Evolutionary conservation across 495 filamentous ascomycete species (phyloP), one percentile per base, ranked within the genome.

Genomic region (Podospora pseudocomata): DNA sequence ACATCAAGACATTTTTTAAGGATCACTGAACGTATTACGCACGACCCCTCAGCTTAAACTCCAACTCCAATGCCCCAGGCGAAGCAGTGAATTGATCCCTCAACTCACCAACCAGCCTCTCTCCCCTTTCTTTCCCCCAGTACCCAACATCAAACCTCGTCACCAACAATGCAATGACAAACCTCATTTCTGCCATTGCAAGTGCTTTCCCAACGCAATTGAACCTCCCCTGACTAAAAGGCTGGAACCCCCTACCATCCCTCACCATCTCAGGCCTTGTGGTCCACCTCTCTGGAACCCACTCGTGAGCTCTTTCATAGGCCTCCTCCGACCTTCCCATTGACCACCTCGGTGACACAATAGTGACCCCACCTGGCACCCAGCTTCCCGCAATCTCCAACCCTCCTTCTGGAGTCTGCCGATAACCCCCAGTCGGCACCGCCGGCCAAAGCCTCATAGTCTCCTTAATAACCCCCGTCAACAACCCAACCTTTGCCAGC

Each of bases 391-490:
- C 64, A 15, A 90, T 80, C 13, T 67, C 70, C 18, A 68, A 75
- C 19, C 87, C 87, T 3, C 73, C 78, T 2, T 72, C 65, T 1
- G 85, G 82, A 11, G 76, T 75, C 0, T 79, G 63, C 0, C 87
- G 78, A 1, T 81, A 79, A 18, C 82, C 67, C 4, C 78, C 80
- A 44, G 70, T 77, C 0, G 83, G 74, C 3, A 82, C 76, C 0
- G 87, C 84, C 5, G 87, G 83, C 69, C 84, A 85, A 59, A 87
- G 73, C 0, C 87, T 82, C 75, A 89, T 70, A 2, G 77, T 75
- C 71, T 90, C 87, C 56, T 86, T 75, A 1, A 88, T 74, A 20
- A 80, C 81, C 3, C 86, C 87, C n/a, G 81, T 56, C 71, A 88
- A 67, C 34, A 75, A 61, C 34, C 32, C 39, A 16, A 71, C 53